phyloP scores from a whole-genome alignment of 345 rosid species.

The Viola odorata region DNA sequence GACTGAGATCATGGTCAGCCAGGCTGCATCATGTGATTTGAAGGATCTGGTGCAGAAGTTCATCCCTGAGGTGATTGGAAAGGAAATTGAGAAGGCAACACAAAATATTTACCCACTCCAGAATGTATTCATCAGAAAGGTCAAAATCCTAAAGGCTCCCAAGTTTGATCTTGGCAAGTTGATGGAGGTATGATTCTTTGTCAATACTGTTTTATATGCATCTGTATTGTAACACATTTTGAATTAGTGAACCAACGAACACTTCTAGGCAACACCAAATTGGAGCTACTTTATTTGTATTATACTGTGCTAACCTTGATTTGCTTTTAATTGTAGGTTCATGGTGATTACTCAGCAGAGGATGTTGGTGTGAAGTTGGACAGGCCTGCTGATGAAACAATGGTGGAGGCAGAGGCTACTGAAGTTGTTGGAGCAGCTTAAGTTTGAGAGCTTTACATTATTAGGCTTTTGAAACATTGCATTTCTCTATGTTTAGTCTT shows the following conservation, averaged over 20 bases:
- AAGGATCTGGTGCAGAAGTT: constrained; percentile 25
- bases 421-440: constrained; percentile 16
- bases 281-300: not conserved
- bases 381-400: constrained; percentile 27
- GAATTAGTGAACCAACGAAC: not conserved
- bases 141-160: constrained; percentile 31
- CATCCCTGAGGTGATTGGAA: constrained; percentile 24
- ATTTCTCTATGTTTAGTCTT: too few species aligned
- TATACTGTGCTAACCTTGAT: not conserved
- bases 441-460: not conserved
- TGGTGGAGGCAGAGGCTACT: constrained; percentile 17
- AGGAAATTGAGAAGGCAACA: constrained; percentile 28
- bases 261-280: not conserved
- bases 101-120: constrained; percentile 22
- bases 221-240: not conserved
- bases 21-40: constrained; percentile 24
- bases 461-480: not conserved
- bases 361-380: constrained; percentile 28
- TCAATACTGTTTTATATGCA: not conserved
- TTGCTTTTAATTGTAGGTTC: constrained; percentile 13
- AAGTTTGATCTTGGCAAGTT: constrained; percentile 28
- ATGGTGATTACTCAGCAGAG: constrained; percentile 23
- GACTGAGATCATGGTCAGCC: constrained; percentile 25
- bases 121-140: constrained; percentile 26
- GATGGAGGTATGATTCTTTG: constrained; percentile 24